Evolutionary conservation across 306 rosid genomes (phyloP), one percentile per base, ranked within the genome.

Genomic region (Vachellia collinsii): DNA sequence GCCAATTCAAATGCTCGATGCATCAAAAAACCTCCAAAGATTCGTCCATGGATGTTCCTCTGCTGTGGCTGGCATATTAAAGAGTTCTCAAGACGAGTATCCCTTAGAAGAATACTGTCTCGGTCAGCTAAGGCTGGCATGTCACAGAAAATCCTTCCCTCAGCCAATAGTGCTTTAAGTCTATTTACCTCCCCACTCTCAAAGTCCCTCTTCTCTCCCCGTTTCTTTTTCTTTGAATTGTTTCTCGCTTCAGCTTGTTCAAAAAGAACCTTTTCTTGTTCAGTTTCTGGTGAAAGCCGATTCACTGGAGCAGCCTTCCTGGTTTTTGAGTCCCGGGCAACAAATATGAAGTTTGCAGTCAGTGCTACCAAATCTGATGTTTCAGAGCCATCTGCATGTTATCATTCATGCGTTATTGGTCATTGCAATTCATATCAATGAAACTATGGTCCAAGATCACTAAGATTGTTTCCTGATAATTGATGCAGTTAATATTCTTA

Each of bases 21-120:
- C n/a, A n/a, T n/a, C n/a, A n/a, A n/a, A 83, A 96, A 93, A 56
- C 99, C 98, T 82, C 99, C 99, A 12, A 96, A 96, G 79, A 96
- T 91, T 80, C 98, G 89, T 77, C 99, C 99, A 75, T 96, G 94
- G 53, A 96, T 92, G 86, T 96, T 96, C 88, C 99, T 90, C 82
- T 93, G 99, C 78, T 96, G 99, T 17, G 99, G 97, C 70, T 93
- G 98, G 87, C 99, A 96, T 72, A 96, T 85, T 70, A 96, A 85
- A 34, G 98, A 84, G 81, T 90, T 94, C 76, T 92, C 98, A 3
- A 92, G 94, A 79, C 88, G 59, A 11, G 97, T 92, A 81, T 94
- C 92, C 83, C 87, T 89, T 36, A 91, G 88, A 82, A 94, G 97
- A 89, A 94, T 94, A 88, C 97, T 94, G 89, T 94, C 84, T 85